Conservation (phyloP, 768 basidiomycete genomes). For the Pholiota conissans region DNA sequence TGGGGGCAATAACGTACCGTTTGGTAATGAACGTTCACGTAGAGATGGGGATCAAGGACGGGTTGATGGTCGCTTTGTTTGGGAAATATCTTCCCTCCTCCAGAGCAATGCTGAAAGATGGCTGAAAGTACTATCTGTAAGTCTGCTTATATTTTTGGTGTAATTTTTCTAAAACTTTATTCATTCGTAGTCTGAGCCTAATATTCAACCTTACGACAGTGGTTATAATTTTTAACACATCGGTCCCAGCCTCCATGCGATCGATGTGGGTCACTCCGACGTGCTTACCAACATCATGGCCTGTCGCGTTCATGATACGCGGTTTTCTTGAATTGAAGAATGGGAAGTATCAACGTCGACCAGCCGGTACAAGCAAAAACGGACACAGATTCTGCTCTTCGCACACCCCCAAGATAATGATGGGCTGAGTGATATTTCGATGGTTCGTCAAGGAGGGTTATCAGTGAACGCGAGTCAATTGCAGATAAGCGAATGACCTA, state of each 20-base stretch:
- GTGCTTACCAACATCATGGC: background rate
- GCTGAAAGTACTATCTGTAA: slow-evolving; percentile 11
- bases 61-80: background rate
- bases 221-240: background rate
- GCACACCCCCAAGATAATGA: too few species aligned
- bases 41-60: background rate
- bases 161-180: background rate
- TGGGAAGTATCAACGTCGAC: too few species aligned
- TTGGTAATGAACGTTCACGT: background rate
- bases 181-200: background rate
- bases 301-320: background rate
- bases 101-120: slow-evolving; percentile 4
- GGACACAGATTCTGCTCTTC: too few species aligned
- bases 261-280: background rate
- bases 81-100: slow-evolving; percentile 3
- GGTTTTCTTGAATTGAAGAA: too few species aligned
- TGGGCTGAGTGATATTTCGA: too few species aligned
- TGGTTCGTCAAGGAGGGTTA: too few species aligned
- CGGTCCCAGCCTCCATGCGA: background rate
- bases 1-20: slow-evolving; percentile 4
- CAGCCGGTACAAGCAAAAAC: too few species aligned
- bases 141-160: background rate
- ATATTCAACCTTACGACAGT: background rate
- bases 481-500: too few species aligned
- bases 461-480: too few species aligned